Evolutionary conservation across 1,284 basidiomycete species (phyloP), one percentile per base, ranked within the genome.

Genomic region (Fomitopsis betulina): DNA sequence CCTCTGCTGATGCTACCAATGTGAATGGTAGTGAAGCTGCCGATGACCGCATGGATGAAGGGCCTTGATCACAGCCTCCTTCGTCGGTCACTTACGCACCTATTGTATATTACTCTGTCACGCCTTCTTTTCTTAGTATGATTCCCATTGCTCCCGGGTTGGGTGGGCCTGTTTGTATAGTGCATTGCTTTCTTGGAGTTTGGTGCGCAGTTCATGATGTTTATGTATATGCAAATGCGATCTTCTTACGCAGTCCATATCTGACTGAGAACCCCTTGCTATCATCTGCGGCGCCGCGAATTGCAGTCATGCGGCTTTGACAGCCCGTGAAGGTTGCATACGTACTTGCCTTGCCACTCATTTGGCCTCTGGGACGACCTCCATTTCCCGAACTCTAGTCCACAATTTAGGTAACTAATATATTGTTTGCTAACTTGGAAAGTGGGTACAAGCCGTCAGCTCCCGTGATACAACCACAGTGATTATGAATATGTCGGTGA

Each of bases 1-100:
- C 82, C 71, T 69, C 72, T 64, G 76, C 81, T 39, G 69, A 68
- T 52, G 65, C 62, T 42, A 66, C 62, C 54, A 60, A 62, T 47
- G 57, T 42, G 60, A 39, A 40, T 17, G 25, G 51, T 55, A 51
- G 61, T 59, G 54, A 64, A 56, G 25, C 55, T 56, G 58, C 62
- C 59, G 64, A 70, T 57, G 68, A 71, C 54, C 61, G 63, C 59
- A 72, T 71, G 68, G 69, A 69, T 52, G 58, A 65, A 58, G 69
- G 70, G 55, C 65, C 62, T 45, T 68, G 67, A 49, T 23, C 50
- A 21, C 27, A 45, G 54, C 54, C 37, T 47, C 50, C 27, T 50
- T 13, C 21, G 25, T 39, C 35, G 37, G 47, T 51, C n/a, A 43
- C 15, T 27, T 35, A 30, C 56, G 53, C 42, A 54, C 19, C 58